phyloP scores from a whole-genome alignment of 1,284 basidiomycete genomes.

The Cutaneotrichosporon arboriforme region DNA sequence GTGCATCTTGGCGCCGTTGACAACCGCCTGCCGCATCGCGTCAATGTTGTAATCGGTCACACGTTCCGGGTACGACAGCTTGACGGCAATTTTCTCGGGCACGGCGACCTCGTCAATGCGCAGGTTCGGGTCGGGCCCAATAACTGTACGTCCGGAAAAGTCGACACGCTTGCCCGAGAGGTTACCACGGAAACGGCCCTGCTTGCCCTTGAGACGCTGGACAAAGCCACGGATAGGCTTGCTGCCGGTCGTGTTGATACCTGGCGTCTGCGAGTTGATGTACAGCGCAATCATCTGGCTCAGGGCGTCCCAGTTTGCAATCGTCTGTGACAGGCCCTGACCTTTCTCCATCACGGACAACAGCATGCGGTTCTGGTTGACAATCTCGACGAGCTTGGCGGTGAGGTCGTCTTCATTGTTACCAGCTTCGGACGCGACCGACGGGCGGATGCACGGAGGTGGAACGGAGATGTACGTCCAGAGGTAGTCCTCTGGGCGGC shows the following conservation, averaged over 20 bases:
- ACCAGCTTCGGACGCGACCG: slow-evolving; percentile 92
- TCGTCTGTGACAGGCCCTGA: slow-evolving; percentile 78
- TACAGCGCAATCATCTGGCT: slow-evolving; percentile 95
- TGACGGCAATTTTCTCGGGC: slow-evolving; percentile 90
- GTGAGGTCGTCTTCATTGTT: slow-evolving; percentile 96
- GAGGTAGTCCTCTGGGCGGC: slow-evolving; percentile 93
- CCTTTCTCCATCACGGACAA: slow-evolving; percentile 85
- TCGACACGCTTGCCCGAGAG: slow-evolving; percentile 98
- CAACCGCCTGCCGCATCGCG: slow-evolving; percentile 66
- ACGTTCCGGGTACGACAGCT: slow-evolving; percentile 93
- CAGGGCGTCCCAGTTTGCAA: slow-evolving; percentile 97
- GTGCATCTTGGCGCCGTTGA: slow-evolving; percentile 86
- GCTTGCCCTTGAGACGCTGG: slow-evolving; percentile 96
- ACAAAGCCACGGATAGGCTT: slow-evolving; percentile 96
- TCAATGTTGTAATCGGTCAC: slow-evolving; percentile 91
- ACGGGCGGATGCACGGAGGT: slow-evolving; percentile 94
- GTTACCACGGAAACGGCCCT: slow-evolving; percentile 97
- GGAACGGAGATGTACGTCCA: slow-evolving; percentile 99
- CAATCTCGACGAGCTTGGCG: slow-evolving; percentile 95
- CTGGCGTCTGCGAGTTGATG: slow-evolving; percentile 96
- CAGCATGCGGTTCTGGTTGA: slow-evolving; percentile 89
- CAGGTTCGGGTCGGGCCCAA: slow-evolving; percentile 96
- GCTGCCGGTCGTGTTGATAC: slow-evolving; percentile 72
- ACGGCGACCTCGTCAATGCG: slow-evolving; percentile 98
- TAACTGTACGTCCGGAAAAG: slow-evolving; percentile 97